Conservation (phyloP, 2,329 filamentous ascomycete genomes). For the Geosmithia morbida region DNA sequence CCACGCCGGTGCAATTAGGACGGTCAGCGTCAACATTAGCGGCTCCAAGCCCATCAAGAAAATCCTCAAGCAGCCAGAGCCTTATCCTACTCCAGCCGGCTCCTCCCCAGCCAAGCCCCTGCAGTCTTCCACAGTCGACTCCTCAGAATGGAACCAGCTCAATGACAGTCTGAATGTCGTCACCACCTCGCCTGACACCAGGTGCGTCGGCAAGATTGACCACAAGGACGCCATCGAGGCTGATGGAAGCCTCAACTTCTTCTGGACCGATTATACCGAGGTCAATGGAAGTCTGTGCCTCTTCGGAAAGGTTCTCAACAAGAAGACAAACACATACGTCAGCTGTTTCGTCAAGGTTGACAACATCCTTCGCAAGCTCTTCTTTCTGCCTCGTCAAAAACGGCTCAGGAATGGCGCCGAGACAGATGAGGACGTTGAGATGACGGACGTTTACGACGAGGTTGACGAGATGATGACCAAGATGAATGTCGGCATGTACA, state of each 20-base stretch:
- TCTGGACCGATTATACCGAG: conserved; percentile 95
- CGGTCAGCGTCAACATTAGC: conserved; percentile 68
- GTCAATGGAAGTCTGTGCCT: conserved; percentile 82
- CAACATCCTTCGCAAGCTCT: conserved; percentile 85
- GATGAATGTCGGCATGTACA: conserved; percentile 76
- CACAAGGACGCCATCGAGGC: conserved; percentile 80
- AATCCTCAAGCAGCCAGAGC: conserved; percentile 44
- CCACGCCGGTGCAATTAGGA: conserved; percentile 54
- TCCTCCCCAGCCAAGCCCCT: conserved; percentile 59
- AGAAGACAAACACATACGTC: conserved; percentile 60
- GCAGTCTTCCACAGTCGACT: conserved; percentile 49
- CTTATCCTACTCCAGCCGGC: conserved; percentile 55
- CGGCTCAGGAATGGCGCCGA: conserved; percentile 43
- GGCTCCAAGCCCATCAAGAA: conserved; percentile 63
- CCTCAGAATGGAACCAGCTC: conserved; percentile 78
- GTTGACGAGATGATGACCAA: conserved; percentile 79
- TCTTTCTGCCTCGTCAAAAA: conserved; percentile 70
- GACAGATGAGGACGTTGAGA: conserved; percentile 65
- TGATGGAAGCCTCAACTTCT: conserved; percentile 84
- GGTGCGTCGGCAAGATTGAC: conserved; percentile 64
- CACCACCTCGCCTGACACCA: conserved; percentile 54
- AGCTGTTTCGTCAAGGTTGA: conserved; percentile 96
- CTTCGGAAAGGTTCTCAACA: conserved; percentile 93
- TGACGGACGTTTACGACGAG: conserved; percentile 83
- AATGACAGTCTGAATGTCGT: conserved; percentile 77